These are phyloP conservation scores for Auriculariales sp. DNA, from an alignment of 768 basidiomycete species.

Conservation along the genomic window DNA sequence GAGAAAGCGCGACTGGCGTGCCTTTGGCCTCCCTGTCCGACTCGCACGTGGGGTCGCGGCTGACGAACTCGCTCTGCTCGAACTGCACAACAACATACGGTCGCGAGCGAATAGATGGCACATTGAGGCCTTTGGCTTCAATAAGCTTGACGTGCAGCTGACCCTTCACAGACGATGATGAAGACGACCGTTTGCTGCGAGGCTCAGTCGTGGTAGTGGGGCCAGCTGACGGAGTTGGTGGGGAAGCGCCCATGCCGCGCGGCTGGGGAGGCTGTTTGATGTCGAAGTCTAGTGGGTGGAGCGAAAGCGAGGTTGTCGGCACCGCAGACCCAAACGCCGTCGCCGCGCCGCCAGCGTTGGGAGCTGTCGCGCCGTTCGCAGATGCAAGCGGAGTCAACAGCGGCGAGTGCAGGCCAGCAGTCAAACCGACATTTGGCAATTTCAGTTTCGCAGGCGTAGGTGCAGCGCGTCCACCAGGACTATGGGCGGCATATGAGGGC, in stretches of 20 bases:
- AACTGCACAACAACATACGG: constrained; percentile 97
- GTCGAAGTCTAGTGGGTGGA: constrained; percentile 76
- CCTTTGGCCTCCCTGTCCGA: constrained; percentile 83
- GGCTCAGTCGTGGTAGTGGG: too few species aligned
- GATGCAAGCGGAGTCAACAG: constrained; percentile 24
- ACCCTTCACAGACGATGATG: constrained; percentile 33
- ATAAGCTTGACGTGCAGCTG: constrained; percentile 96
- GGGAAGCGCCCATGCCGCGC: constrained; percentile 15
- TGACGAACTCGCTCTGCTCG: constrained; percentile 97
- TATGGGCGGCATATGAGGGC: constrained; percentile 22
- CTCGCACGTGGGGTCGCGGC: constrained; percentile 75
- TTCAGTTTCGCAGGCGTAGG: constrained; percentile 6
- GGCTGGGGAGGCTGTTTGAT: constrained; percentile 50
- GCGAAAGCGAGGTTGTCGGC: constrained; percentile 49
- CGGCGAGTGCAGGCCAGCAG: constrained; percentile 13
- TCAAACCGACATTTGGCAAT: background rate
- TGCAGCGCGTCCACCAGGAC: constrained; percentile 12
- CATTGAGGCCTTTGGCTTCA: constrained; percentile 71
- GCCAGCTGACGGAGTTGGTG: constrained; percentile 11
- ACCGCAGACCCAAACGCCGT: constrained; percentile 33
- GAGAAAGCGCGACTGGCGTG: constrained; percentile 41
- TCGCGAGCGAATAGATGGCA: constrained; percentile 44
- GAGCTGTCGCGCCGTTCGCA: constrained; percentile 23
- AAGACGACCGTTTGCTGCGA: constrained; percentile 9
- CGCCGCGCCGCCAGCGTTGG: constrained; percentile 19